phyloP scores from a whole-genome alignment of 2,329 filamentous ascomycete species.

The Dothideomycetes sp. region DNA sequence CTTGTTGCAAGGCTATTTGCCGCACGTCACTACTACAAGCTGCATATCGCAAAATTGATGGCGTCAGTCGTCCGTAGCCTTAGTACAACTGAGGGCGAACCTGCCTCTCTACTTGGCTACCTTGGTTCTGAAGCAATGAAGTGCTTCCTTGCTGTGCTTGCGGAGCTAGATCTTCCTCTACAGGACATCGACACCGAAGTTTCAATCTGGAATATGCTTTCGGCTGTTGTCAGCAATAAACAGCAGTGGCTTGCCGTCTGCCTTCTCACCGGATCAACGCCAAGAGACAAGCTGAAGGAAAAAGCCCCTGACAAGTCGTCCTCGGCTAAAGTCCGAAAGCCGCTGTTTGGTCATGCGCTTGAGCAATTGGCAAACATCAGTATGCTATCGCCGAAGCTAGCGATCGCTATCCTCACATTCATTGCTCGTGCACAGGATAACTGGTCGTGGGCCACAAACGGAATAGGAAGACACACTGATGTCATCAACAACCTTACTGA shows the following conservation, averaged over 20 bases:
- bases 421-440: conserved; percentile 81
- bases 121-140: conserved; percentile 73
- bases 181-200: conserved; percentile 53
- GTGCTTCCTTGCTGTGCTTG: conserved; percentile 69
- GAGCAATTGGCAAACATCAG: conserved; percentile 55
- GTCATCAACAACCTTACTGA: conserved; percentile 64
- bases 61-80: conserved; percentile 64
- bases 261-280: conserved; percentile 77
- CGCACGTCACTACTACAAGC: conserved; percentile 53
- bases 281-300: conserved; percentile 60
- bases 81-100: conserved; percentile 53
- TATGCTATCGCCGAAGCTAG: conserved; percentile 51
- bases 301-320: conserved; percentile 40
- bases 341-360: conserved; percentile 65
- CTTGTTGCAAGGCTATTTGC: conserved; percentile 68
- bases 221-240: conserved; percentile 73
- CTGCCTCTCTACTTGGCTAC: conserved; percentile 87
- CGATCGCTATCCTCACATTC: conserved; percentile 72
- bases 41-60: conserved; percentile 56
- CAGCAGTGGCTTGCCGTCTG: conserved; percentile 97
- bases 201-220: conserved; percentile 74
- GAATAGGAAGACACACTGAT: conserved; percentile 59
- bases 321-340: conserved; percentile 38
- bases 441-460: conserved; percentile 88
- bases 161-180: conserved; percentile 66